These are phyloP conservation scores for Pelomyxa schiedti DNA, from an alignment of 78 protist species.

Conservation along the genomic window DNA sequence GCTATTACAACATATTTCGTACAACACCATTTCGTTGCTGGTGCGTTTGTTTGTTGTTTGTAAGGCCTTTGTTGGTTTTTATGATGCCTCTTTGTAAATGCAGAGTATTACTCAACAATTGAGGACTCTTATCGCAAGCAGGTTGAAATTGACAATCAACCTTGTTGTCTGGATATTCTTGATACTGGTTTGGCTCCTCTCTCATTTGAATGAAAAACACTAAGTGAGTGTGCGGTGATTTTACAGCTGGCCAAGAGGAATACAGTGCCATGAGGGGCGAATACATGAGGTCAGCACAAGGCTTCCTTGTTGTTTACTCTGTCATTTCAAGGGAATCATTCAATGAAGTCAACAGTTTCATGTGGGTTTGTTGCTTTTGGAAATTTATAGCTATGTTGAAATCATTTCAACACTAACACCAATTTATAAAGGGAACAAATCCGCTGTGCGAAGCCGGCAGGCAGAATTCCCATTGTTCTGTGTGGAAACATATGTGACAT, in stretches of 20 bases:
- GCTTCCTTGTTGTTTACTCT: conserved; percentile 14
- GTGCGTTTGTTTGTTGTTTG: too few species aligned
- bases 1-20: too few species aligned
- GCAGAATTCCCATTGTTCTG: conserved; percentile 54
- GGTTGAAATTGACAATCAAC: conserved; percentile 23
- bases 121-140: conserved; percentile 92
- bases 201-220: too few species aligned
- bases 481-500: conserved; percentile 71
- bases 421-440: neutral
- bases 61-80: too few species aligned
- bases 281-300: conserved; percentile 13
- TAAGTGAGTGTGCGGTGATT: too few species aligned
- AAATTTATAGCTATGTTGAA: too few species aligned
- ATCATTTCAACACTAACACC: too few species aligned
- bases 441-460: conserved; percentile 12
- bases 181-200: too few species aligned
- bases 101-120: conserved; percentile 94
- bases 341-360: conserved; percentile 3
- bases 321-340: conserved; percentile 3
- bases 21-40: too few species aligned
- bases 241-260: conserved; percentile 84
- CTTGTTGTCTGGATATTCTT: neutral
- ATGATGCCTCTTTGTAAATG: too few species aligned
- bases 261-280: conserved; percentile 59
- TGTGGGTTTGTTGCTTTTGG: neutral